These are phyloP conservation scores for Stagonosporopsis tanaceti DNA, from an alignment of 2,329 filamentous ascomycete genomes.

Conservation along the genomic window DNA sequence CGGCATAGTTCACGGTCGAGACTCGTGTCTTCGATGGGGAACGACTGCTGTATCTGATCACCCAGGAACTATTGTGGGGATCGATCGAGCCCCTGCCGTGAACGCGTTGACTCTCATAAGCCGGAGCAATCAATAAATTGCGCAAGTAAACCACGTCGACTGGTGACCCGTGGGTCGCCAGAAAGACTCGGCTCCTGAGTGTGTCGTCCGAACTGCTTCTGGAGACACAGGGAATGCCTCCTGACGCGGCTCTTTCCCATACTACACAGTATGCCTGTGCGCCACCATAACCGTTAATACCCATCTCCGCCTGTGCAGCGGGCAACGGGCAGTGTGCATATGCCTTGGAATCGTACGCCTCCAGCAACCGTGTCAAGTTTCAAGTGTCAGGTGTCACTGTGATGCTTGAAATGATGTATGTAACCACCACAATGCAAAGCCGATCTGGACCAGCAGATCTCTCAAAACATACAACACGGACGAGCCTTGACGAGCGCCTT, in stretches of 20 bases:
- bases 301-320: slow-evolving; percentile 7
- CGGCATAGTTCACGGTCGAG: slow-evolving; percentile 15
- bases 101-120: slow-evolving; percentile 8
- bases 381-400: slow-evolving; percentile 16
- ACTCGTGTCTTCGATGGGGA: slow-evolving; percentile 11
- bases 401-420: slow-evolving; percentile 6
- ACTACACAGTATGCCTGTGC: not conserved
- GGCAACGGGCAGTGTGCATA: slow-evolving; percentile 5
- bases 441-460: not conserved
- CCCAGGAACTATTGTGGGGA: slow-evolving; percentile 8
- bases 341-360: slow-evolving; percentile 4
- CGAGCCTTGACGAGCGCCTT: not conserved
- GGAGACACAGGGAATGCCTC: slow-evolving; percentile 2
- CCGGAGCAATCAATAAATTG: slow-evolving; percentile 14
- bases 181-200: slow-evolving; percentile 6
- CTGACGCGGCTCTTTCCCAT: not conserved
- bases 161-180: slow-evolving; percentile 12
- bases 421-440: not conserved
- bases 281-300: slow-evolving; percentile 2
- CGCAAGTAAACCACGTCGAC: slow-evolving; percentile 12
- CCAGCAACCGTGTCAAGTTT: slow-evolving; percentile 16
- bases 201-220: slow-evolving; percentile 11
- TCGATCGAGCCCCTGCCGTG: slow-evolving; percentile 4
- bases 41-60: slow-evolving; percentile 1
- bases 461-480: not conserved